Conservation (phyloP, 345 rosid species). For the Atalantia buxifolia region DNA sequence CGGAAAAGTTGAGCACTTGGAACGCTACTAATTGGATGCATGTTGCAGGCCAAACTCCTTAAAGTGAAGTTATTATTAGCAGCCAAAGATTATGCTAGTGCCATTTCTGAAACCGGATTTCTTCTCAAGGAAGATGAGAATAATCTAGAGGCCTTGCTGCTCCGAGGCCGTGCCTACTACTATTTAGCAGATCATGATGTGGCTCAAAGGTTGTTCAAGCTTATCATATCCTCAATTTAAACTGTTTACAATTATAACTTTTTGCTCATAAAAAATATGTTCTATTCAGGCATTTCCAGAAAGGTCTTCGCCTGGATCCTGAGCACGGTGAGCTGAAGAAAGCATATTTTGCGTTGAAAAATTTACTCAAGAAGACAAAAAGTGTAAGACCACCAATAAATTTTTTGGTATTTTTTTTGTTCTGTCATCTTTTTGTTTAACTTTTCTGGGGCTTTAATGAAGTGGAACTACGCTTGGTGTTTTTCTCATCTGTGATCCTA, state of each 20-base stretch:
- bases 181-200: conserved; percentile 98
- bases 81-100: conserved; percentile 73
- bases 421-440: conserved; percentile 1
- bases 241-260: background rate
- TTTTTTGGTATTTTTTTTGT: background rate
- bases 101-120: conserved; percentile 77
- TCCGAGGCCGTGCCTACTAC: conserved; percentile 97
- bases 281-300: conserved; percentile 84
- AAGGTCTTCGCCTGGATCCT: conserved; percentile 96
- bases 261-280: conserved; percentile 8
- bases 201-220: conserved; percentile 66
- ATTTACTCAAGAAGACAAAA: conserved; percentile 91
- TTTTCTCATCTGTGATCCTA: background rate
- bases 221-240: background rate
- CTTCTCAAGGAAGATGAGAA: conserved; percentile 89
- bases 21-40: conserved; percentile 2
- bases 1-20: background rate
- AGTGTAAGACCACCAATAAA: conserved; percentile 48
- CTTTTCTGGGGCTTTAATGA: conserved; percentile 4
- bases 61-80: conserved; percentile 71
- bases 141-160: conserved; percentile 81
- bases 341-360: conserved; percentile 93
- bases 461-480: background rate
- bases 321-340: conserved; percentile 93
- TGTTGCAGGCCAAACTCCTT: conserved; percentile 76